Conservation (phyloP, 73 alveolate genomes). For the Loxodes magnus region DNA sequence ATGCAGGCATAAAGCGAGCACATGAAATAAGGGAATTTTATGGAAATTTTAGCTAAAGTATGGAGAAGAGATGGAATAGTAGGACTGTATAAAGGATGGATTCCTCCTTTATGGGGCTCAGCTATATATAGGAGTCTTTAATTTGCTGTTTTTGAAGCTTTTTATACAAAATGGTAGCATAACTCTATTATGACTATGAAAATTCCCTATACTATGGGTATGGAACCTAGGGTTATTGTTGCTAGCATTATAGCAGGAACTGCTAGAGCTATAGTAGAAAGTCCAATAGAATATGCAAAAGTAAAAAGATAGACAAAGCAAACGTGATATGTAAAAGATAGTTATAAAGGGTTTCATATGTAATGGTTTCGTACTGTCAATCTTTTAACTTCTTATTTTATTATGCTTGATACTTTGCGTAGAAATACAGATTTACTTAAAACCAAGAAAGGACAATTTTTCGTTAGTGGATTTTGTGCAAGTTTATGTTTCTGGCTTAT, state of each 20-base stretch:
- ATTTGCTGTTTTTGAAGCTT: constrained; percentile 29
- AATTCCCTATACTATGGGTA: constrained; percentile 12
- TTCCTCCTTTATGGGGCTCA: constrained; percentile 39
- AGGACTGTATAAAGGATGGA: constrained; percentile 29
- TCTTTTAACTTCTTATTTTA: constrained; percentile 18
- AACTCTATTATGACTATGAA: background rate
- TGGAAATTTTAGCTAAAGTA: constrained; percentile 6
- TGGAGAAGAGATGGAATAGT: constrained; percentile 10
- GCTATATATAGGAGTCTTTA: constrained; percentile 26
- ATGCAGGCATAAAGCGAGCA: constrained; percentile 31
- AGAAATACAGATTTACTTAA: constrained; percentile 23
- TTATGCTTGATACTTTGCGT: constrained; percentile 17
- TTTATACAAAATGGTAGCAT: constrained; percentile 22
- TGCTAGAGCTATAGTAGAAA: constrained; percentile 46
- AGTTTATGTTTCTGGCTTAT: constrained; percentile 49
- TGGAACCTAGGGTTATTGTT: constrained; percentile 21
- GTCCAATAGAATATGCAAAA: constrained; percentile 69
- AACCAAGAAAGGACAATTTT: constrained; percentile 23
- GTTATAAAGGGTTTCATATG: constrained; percentile 22
- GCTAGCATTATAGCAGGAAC: constrained; percentile 44
- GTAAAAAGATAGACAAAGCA: constrained; percentile 29
- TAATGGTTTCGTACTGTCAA: constrained; percentile 17
- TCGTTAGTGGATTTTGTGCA: constrained; percentile 27
- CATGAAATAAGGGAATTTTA: constrained; percentile 9
- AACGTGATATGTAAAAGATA: constrained; percentile 10